phyloP scores from a whole-genome alignment of 768 basidiomycete species.

The Termitomyces sp. region DNA sequence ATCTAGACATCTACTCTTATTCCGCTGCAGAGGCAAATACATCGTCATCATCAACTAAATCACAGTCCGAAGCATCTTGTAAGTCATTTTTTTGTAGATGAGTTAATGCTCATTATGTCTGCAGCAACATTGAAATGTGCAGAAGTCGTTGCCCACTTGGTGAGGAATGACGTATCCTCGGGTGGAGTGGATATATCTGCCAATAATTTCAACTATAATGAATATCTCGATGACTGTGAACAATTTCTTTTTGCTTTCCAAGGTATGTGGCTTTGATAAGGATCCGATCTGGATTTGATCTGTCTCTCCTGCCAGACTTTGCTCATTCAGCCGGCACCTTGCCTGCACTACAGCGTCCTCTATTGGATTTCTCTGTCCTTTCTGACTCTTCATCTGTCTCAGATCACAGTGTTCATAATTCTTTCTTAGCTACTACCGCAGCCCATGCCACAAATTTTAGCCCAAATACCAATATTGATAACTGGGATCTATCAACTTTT shows the following conservation, averaged over 20 bases:
- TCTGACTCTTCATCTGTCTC: no score
- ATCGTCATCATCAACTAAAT: not conserved
- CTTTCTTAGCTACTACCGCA: no score
- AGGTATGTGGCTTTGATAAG: not conserved
- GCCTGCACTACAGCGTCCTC: no score
- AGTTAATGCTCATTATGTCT: not conserved
- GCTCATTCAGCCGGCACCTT: not conserved
- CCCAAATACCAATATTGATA: no score
- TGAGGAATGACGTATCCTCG: no score
- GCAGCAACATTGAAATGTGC: not conserved
- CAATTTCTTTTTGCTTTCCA: not conserved
- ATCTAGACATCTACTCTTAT: constrained; percentile 4
- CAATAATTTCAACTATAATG: constrained; percentile 2
- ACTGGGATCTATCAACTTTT: no score
- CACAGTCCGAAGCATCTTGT: not conserved
- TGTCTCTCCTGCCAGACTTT: no score
- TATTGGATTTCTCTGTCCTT: no score
- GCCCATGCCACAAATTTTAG: no score
- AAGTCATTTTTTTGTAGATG: not conserved
- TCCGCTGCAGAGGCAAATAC: not conserved
- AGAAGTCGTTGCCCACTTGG: not conserved
- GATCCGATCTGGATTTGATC: no score
- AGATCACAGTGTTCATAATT: no score
- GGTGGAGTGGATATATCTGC: not conserved
- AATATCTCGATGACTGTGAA: constrained; percentile 5